Conservation (phyloP, 345 rosid species). For the Dipteronia sinensis region DNA sequence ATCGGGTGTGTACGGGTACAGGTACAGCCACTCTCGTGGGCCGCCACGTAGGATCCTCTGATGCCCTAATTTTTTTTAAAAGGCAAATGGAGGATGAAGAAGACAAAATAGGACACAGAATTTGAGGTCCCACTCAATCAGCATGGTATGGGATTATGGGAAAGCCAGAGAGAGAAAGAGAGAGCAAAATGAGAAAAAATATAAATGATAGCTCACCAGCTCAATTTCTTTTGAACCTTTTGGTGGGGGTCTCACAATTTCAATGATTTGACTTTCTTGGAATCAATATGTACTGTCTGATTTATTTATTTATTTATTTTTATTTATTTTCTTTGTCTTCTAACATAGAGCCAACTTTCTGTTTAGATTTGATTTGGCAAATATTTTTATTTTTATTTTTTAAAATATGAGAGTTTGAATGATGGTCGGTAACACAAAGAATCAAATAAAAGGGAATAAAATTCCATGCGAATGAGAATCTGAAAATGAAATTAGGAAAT, state of each 20-base stretch:
- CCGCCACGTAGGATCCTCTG: slow-evolving; percentile 29
- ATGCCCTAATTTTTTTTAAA: too few species aligned
- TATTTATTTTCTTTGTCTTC: too few species aligned
- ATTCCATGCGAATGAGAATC: too few species aligned
- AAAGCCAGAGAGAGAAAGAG: background rate
- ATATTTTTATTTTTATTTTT: background rate
- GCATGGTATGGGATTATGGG: background rate
- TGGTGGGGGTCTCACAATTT: slow-evolving; percentile 7
- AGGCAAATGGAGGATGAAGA: background rate
- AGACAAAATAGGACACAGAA: background rate
- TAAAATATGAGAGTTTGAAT: background rate
- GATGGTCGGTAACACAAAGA: too few species aligned
- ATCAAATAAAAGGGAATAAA: too few species aligned
- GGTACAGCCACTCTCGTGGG: background rate
- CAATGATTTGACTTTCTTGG: slow-evolving; percentile 3
- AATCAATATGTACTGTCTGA: background rate
- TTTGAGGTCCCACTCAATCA: slow-evolving; percentile 16
- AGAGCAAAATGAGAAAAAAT: background rate
- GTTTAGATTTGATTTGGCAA: background rate
- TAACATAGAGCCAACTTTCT: too few species aligned
- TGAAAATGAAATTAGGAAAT: too few species aligned
- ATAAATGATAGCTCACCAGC: slow-evolving; percentile 15
- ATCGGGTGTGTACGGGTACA: background rate
- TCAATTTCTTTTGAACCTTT: slow-evolving; percentile 6
- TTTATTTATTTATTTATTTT: background rate